Percentiles rank a stretch among this genome's conserved stretches.
Evolutionary conservation across 2,329 filamentous ascomycete species (phyloP).

Genomic region (Pseudocercospora musae): DNA sequence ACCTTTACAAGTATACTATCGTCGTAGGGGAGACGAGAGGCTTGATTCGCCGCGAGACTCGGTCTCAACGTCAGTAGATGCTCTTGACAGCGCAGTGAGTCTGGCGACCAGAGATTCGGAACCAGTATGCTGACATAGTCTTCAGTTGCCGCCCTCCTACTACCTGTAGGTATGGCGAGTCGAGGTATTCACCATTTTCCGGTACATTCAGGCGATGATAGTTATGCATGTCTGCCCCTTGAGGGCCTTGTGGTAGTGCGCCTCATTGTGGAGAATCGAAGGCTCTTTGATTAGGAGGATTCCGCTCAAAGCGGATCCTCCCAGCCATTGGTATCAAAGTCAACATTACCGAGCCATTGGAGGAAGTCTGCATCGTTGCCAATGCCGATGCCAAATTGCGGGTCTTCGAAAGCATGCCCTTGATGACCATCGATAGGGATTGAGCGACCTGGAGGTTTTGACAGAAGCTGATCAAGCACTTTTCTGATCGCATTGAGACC

Average conservation of each 20-base stretch:
- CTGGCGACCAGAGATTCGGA: neutral
- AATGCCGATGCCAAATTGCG: constrained; percentile 15
- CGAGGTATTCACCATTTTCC: neutral
- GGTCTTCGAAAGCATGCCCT: neutral
- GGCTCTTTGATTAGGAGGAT: neutral
- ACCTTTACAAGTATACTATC: neutral
- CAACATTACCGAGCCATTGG: constrained; percentile 20
- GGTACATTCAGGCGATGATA: too few species aligned
- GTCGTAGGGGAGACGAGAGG: neutral
- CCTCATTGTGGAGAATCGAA: neutral
- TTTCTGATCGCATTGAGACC: constrained; percentile 21
- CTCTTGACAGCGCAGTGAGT: neutral
- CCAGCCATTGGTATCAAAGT: constrained; percentile 18
- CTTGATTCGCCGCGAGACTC: neutral
- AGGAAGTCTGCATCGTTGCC: constrained; percentile 23
- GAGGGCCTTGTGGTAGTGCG: neutral
- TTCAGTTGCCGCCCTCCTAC: neutral
- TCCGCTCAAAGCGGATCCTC: constrained; percentile 2
- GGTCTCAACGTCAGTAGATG: neutral
- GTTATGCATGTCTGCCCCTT: too few species aligned
- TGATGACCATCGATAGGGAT: neutral
- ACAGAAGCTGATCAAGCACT: constrained; percentile 21
- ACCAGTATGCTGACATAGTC: neutral
- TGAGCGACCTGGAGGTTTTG: neutral
- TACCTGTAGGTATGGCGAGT: neutral